phyloP scores from a whole-genome alignment of 2,329 filamentous ascomycete species.

The Chaetoscypha palmicola region DNA sequence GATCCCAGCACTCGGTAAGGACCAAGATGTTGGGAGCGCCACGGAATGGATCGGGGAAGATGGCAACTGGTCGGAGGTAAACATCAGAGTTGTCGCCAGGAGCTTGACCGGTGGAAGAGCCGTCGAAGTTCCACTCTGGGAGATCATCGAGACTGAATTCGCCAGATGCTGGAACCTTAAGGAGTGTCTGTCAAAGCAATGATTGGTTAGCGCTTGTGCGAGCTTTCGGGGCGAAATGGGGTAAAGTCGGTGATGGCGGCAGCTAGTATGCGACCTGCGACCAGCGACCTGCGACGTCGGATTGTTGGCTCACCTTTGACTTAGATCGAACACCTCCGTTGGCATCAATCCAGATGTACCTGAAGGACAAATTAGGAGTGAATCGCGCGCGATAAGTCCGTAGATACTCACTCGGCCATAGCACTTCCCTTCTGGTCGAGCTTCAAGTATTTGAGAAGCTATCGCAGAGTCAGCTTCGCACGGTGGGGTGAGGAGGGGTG shows the following conservation, averaged over 20 bases:
- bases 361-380: conserved; percentile 9
- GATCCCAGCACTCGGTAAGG: conserved; percentile 88
- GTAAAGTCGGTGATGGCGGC: background rate
- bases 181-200: conserved; percentile 49
- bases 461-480: conserved; percentile 22
- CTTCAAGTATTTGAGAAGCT: conserved; percentile 88
- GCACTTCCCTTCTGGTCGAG: conserved; percentile 83
- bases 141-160: conserved; percentile 50
- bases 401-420: conserved; percentile 79
- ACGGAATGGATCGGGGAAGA: conserved; percentile 90
- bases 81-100: conserved; percentile 95
- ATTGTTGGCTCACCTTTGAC: conserved; percentile 68
- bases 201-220: background rate
- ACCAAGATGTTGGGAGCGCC: conserved; percentile 87
- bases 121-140: conserved; percentile 77
- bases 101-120: conserved; percentile 86
- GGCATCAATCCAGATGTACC: conserved; percentile 90
- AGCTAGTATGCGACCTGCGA: background rate
- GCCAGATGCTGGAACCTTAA: conserved; percentile 43
- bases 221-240: background rate
- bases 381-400: background rate
- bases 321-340: conserved; percentile 83
- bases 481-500: conserved; percentile 13
- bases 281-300: background rate
- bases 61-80: conserved; percentile 84